Percentiles rank a stretch among this genome's conserved stretches.
phyloP scores from a whole-genome alignment of 2,329 filamentous ascomycete genomes.

The Penicillium sp. region DNA sequence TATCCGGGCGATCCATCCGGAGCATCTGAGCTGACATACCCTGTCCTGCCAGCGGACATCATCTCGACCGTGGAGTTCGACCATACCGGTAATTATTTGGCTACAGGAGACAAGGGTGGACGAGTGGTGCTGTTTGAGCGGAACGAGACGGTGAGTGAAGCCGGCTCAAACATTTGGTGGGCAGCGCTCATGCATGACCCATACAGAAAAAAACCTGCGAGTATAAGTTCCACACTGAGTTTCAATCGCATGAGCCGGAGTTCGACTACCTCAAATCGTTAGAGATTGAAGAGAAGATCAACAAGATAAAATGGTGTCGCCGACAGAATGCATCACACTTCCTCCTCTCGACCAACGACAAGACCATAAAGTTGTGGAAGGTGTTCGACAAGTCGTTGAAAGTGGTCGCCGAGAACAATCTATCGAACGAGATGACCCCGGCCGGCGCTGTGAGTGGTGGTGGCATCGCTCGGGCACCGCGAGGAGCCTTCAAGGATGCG shows the following conservation, averaged over 20 bases:
- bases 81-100: conserved; percentile 50
- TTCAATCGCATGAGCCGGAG: conserved; percentile 98
- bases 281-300: conserved; percentile 99
- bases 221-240: conserved; percentile 99
- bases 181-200: conserved; percentile 21
- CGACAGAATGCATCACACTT: conserved; percentile 98
- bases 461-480: conserved; percentile 68
- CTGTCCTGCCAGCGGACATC: conserved; percentile 42
- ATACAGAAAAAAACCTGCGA: conserved; percentile 97
- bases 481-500: conserved; percentile 71
- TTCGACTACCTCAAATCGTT: conserved; percentile 99
- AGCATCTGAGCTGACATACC: conserved; percentile 11
- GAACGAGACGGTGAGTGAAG: conserved; percentile 76
- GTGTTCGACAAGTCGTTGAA: conserved; percentile 99
- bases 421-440: conserved; percentile 89
- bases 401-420: conserved; percentile 97
- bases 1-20: conserved; percentile 2
- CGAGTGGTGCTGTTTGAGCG: conserved; percentile 56
- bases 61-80: conserved; percentile 52
- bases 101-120: conserved; percentile 51
- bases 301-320: conserved; percentile 99
- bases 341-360: conserved; percentile 96
- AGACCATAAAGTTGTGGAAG: conserved; percentile 99
- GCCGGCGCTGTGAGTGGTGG: conserved; percentile 67
- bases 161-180: not conserved